These are phyloP conservation scores for Colletotrichum spaethianum DNA, from an alignment of 2,329 filamentous ascomycete species.

Conservation along the genomic window DNA sequence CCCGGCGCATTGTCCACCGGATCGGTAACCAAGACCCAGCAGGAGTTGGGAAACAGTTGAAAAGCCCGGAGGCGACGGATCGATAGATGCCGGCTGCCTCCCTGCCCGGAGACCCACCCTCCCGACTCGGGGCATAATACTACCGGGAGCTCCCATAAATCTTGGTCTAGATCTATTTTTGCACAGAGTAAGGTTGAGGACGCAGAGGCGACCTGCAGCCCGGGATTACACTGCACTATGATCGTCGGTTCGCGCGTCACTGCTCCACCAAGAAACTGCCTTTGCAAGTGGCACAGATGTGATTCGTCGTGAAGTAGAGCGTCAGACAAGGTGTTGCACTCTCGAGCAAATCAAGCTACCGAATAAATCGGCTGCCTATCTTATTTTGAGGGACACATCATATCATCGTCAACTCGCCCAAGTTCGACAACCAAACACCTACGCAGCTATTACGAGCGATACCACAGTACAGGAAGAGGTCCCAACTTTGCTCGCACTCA, in stretches of 20 bases:
- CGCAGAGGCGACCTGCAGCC: not conserved
- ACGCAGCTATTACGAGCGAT: not conserved
- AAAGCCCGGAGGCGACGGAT: constrained; percentile 5
- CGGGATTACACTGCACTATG: not conserved
- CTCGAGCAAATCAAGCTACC: not conserved
- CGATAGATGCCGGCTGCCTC: constrained; percentile 9
- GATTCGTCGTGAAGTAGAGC: not conserved
- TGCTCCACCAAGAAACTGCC: not conserved
- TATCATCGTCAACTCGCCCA: not conserved
- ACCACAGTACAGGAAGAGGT: not conserved
- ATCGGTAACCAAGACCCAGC: constrained; percentile 1
- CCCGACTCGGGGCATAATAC: constrained; percentile 2
- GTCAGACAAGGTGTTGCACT: not conserved
- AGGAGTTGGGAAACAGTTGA: not conserved
- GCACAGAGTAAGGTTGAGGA: not conserved
- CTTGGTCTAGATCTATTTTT: not conserved
- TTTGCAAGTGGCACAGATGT: not conserved
- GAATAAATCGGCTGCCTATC: not conserved
- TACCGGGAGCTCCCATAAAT: not conserved
- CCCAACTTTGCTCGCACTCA: no score
- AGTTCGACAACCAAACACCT: not conserved
- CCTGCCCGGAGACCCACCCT: constrained; percentile 21
- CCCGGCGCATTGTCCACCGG: not conserved
- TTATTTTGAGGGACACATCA: not conserved
- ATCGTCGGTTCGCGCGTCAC: not conserved